phyloP scores from a whole-genome alignment of 768 basidiomycete genomes.

The Rhodocollybia butyracea region DNA sequence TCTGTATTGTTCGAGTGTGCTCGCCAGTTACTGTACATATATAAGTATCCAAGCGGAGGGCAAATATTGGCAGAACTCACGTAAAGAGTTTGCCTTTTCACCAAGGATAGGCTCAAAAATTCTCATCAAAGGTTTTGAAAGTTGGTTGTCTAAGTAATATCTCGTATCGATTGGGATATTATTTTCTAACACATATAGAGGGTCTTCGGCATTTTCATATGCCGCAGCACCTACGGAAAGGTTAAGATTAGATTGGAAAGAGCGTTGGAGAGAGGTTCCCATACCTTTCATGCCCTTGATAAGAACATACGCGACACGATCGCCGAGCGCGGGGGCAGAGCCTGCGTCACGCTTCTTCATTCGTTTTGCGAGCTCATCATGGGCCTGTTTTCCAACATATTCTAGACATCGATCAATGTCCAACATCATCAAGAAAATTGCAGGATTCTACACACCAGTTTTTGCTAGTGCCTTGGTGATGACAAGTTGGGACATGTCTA shows the following conservation, averaged over 20 bases:
- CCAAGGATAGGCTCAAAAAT: constrained; percentile 98
- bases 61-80: constrained; percentile 43
- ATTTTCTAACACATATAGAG: constrained; percentile 95
- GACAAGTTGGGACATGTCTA: constrained; percentile 99
- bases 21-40: constrained; percentile 78
- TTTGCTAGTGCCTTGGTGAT: constrained; percentile 97
- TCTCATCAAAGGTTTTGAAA: constrained; percentile 93
- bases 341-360: constrained; percentile 97
- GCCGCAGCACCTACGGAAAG: constrained; percentile 76
- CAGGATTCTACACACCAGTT: constrained; percentile 45
- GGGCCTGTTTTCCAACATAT: constrained; percentile 93
- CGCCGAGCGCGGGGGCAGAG: constrained; percentile 96
- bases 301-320: constrained; percentile 98
- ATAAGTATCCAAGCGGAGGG: constrained; percentile 9
- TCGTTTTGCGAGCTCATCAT: constrained; percentile 91
- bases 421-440: neutral
- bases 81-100: constrained; percentile 79
- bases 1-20: constrained; percentile 93
- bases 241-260: neutral
- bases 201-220: constrained; percentile 98
- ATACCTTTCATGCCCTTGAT: constrained; percentile 92
- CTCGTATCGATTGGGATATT: constrained; percentile 97
- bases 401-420: constrained; percentile 41
- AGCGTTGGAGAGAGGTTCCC: constrained; percentile 5
- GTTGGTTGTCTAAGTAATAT: constrained; percentile 97